A percentile compares a stretch with the other conserved stretches of the same genome.
Evolutionary conservation across 208 protist genomes (phyloP).

Genomic region (Leishmania aethiopica): DNA sequence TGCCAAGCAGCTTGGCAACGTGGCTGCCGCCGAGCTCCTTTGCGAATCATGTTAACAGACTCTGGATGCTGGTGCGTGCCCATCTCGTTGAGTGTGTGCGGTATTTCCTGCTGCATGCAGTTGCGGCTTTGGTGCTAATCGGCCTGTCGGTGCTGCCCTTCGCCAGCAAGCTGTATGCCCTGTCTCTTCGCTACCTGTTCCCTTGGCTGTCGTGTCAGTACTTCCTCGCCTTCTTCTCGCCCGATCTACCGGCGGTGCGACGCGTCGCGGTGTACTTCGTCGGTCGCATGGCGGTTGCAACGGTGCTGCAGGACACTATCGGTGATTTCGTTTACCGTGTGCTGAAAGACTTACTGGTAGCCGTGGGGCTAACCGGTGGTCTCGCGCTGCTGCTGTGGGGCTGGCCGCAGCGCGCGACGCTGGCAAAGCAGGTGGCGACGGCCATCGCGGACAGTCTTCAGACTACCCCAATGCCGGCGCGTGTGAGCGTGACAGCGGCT

Average conservation of each 20-base stretch:
- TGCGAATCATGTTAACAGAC: constrained; percentile 30
- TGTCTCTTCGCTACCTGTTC: constrained; percentile 61
- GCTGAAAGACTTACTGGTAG: constrained; percentile 57
- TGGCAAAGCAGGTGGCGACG: constrained; percentile 36
- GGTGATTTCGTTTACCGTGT: constrained; percentile 64
- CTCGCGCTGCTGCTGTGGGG: constrained; percentile 35
- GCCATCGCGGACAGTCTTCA: constrained; percentile 43
- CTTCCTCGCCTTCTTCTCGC: constrained; percentile 68
- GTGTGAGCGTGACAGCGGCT: not conserved
- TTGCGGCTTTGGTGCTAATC: constrained; percentile 47
- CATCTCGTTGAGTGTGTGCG: constrained; percentile 45
- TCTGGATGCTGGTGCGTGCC: constrained; percentile 49
- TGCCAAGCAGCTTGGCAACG: constrained; percentile 10
- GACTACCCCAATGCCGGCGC: constrained; percentile 15
- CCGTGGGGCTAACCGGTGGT: constrained; percentile 33
- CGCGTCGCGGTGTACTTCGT: constrained; percentile 33
- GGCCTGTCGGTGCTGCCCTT: constrained; percentile 75
- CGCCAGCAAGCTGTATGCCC: constrained; percentile 60
- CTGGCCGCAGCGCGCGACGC: constrained; percentile 42
- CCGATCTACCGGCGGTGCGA: constrained; percentile 17
- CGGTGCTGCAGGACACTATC: constrained; percentile 64
- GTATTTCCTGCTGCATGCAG: constrained; percentile 65
- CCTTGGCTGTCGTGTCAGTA: constrained; percentile 71
- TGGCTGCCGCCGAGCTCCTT: constrained; percentile 33
- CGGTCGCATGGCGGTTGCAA: constrained; percentile 32